These are phyloP conservation scores for Quercus phellos DNA, from an alignment of 331 rosid genomes.

Conservation along the genomic window DNA sequence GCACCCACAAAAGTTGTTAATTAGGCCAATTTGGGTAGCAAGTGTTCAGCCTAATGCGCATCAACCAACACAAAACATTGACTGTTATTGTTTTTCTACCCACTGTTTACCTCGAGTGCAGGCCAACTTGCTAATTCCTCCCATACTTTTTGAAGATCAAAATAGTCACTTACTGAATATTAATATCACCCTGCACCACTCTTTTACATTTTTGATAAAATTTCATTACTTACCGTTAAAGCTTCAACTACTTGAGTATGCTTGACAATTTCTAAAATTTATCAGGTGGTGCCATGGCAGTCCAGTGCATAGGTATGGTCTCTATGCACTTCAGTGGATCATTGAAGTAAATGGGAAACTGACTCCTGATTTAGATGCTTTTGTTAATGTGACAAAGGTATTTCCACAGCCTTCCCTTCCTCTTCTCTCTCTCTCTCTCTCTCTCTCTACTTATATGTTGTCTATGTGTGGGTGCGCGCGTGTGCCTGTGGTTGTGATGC, in stretches of 20 bases:
- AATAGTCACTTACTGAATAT: too few relatives aligned
- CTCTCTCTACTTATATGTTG: background rate
- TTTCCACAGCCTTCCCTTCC: background rate
- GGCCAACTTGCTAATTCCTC: background rate
- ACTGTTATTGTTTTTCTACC: background rate
- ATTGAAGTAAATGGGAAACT: constrained; percentile 85
- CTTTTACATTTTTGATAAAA: background rate
- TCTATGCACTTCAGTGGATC: constrained; percentile 95
- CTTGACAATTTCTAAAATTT: constrained; percentile 15
- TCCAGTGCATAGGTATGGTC: constrained; percentile 90
- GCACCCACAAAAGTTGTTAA: background rate
- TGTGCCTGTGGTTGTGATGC: background rate
- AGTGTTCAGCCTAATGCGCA: background rate
- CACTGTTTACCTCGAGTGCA: background rate
- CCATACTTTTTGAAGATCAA: background rate
- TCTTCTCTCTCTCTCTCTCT: background rate
- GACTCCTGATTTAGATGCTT: constrained; percentile 79
- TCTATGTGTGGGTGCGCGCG: too few relatives aligned
- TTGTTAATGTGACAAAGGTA: constrained; percentile 84
- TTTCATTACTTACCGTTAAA: too few relatives aligned
- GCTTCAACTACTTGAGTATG: background rate
- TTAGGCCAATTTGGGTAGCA: background rate
- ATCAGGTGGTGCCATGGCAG: constrained; percentile 97
- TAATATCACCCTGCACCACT: too few relatives aligned
- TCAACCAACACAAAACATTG: background rate